phyloP scores from a whole-genome alignment of 345 rosid genomes.

The Turritis glabra region DNA sequence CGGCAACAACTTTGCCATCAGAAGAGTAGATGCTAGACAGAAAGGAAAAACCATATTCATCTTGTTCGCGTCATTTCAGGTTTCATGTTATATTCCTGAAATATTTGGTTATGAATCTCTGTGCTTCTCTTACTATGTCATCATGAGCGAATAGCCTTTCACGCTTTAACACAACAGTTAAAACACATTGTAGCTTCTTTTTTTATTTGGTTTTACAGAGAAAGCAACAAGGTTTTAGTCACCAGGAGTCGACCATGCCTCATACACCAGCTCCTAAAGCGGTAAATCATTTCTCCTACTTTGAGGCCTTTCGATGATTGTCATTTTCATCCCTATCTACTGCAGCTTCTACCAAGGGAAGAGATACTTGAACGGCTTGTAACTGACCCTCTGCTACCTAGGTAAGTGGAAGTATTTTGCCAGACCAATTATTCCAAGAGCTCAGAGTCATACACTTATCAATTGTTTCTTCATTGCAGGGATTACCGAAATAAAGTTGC shows the following conservation, averaged over 20 bases:
- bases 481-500: slow-evolving; percentile 78
- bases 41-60: slow-evolving; percentile 73
- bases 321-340: slow-evolving; percentile 26
- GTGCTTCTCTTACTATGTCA: not conserved
- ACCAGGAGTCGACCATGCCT: slow-evolving; percentile 71
- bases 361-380: slow-evolving; percentile 67
- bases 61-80: slow-evolving; percentile 89
- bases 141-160: not conserved
- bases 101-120: not conserved
- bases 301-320: slow-evolving; percentile 13
- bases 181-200: not conserved
- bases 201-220: slow-evolving; percentile 47
- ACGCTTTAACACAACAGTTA: not conserved
- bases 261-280: slow-evolving; percentile 67
- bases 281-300: slow-evolving; percentile 46
- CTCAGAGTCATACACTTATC: slow-evolving; percentile 17
- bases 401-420: slow-evolving; percentile 45
- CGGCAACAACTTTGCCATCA: slow-evolving; percentile 77
- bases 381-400: slow-evolving; percentile 82
- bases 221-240: slow-evolving; percentile 65
- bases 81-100: slow-evolving; percentile 25
- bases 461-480: slow-evolving; percentile 49
- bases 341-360: slow-evolving; percentile 81
- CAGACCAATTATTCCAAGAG: slow-evolving; percentile 5
- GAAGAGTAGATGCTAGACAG: slow-evolving; percentile 89